These are phyloP conservation scores for Penicillium paneum DNA, from an alignment of 2,329 filamentous ascomycete genomes.

Conservation along the genomic window DNA sequence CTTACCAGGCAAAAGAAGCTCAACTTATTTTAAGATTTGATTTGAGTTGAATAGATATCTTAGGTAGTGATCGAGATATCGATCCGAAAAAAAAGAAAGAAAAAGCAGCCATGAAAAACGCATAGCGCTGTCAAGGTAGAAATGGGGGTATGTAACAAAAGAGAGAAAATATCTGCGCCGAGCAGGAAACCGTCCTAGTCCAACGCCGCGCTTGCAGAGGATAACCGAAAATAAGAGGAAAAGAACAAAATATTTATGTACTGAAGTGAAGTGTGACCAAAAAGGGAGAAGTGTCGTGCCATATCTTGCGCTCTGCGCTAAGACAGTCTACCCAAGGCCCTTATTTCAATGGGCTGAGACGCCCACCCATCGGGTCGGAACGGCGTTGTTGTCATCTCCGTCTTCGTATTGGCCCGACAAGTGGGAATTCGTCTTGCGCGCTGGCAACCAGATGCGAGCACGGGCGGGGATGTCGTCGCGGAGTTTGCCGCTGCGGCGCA, in stretches of 20 bases:
- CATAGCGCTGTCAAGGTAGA: background rate
- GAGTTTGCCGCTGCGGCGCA: slow-evolving; percentile 62
- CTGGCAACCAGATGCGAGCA: slow-evolving; percentile 60
- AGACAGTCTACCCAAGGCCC: background rate
- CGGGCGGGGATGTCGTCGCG: slow-evolving; percentile 53
- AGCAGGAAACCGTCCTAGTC: slow-evolving; percentile 16
- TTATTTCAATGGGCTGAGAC: slow-evolving; percentile 14
- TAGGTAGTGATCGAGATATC: slow-evolving; percentile 3
- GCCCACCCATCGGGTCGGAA: slow-evolving; percentile 25
- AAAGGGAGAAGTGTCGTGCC: background rate
- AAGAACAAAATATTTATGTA: slow-evolving; percentile 10
- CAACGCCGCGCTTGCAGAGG: slow-evolving; percentile 22
- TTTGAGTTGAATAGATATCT: slow-evolving; percentile 5
- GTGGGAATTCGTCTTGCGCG: slow-evolving; percentile 41
- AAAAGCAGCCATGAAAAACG: background rate
- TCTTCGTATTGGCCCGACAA: slow-evolving; percentile 22
- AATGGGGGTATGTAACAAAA: slow-evolving; percentile 14
- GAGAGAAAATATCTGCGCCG: slow-evolving; percentile 11
- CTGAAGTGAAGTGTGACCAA: slow-evolving; percentile 1
- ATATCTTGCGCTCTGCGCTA: slow-evolving; percentile 15
- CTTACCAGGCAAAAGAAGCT: background rate
- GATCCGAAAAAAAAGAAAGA: background rate
- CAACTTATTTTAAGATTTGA: background rate
- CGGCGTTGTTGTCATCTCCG: slow-evolving; percentile 20
- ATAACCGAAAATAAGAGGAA: slow-evolving; percentile 1